Evolutionary conservation across 352 stramenopile genomes (phyloP), one percentile per base, ranked within the genome.

Genomic region (Hyaloperonospora arabidopsidis): DNA sequence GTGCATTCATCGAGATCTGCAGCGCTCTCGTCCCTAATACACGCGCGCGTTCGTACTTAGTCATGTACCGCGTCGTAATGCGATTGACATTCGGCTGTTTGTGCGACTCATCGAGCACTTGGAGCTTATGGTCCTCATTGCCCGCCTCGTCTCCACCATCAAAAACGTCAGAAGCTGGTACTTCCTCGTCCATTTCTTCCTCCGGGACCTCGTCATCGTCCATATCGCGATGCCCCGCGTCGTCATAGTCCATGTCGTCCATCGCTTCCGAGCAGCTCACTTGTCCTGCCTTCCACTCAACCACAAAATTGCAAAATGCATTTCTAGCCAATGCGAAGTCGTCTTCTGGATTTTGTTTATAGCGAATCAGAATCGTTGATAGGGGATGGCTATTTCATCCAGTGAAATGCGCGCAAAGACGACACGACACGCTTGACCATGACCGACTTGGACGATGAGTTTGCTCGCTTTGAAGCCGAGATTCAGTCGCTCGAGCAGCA

Each of bases 11-110:
- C 54, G 87, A 98, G 67, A 99, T 99, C 80, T 99, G 97, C 34
- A 99, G 77, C 39, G 97, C 96, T 15, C 97, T 78, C 50, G 97
- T 99, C 32, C 97, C 97, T 15, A 99, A 72, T 48, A 99, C 96
- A 34, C 97, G 86, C 14, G 97, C 97, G 56, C 92, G 77, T 71
- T 99, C 97, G 76, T 99, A 99, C 81, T 99, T 99, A 46, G 97
- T 99, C 80, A 99, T 97, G 80, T 98, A 99, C 36, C 86, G 77
- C 8, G 96, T 99, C 21, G 97, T 99, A 58, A 98, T 97, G 57
- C 94, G 80, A 51, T 93, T 77, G 17, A 72, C 73, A 62, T 95
- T 95, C 14, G 84, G 80, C 61, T 89, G 74, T 52, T 89, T 89
- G 63, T 93, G 80, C 18, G 79, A 91, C 57, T 91, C 83, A 66